phyloP scores from a whole-genome alignment of 345 rosid genomes.

The Raphanus raphanistrum region DNA sequence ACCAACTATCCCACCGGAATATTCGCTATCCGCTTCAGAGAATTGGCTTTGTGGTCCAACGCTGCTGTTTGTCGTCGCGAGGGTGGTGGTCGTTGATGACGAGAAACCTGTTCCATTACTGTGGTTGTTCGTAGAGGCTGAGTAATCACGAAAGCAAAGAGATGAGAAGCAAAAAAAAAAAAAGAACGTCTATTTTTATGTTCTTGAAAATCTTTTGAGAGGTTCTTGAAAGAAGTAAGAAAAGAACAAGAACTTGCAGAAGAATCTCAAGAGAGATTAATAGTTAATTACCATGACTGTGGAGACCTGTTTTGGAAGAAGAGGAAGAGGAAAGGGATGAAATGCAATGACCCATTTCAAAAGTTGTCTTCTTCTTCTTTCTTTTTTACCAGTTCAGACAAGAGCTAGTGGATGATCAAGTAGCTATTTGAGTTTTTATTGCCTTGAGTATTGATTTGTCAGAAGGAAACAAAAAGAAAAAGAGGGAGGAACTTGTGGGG shows the following conservation, averaged over 20 bases:
- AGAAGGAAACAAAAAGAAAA: not conserved
- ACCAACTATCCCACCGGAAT: constrained; percentile 23
- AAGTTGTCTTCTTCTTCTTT: constrained; percentile 1
- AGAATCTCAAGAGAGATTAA: not conserved
- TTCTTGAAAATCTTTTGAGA: not conserved
- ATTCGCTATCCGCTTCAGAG: constrained; percentile 48
- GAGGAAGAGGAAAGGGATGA: constrained; percentile 18
- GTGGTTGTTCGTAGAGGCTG: constrained; percentile 29
- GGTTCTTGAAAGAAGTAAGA: not conserved
- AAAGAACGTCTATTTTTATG: not conserved
- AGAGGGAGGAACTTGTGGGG: not conserved
- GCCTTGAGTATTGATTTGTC: not conserved
- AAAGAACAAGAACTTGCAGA: not conserved
- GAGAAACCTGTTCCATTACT: constrained; percentile 42
- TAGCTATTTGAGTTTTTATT: not conserved
- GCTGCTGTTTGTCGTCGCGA: constrained; percentile 42
- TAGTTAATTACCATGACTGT: constrained; percentile 17
- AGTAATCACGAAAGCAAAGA: not conserved
- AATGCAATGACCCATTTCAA: constrained; percentile 31
- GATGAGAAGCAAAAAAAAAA: not conserved
- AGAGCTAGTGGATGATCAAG: constrained; percentile 26
- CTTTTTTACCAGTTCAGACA: constrained; percentile 20
- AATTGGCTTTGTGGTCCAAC: constrained; percentile 44
- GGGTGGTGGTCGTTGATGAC: constrained; percentile 23
- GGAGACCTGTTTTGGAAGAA: constrained; percentile 22